These are phyloP conservation scores for Rossbeevera mucosa DNA, from an alignment of 768 basidiomycete genomes.

Conservation along the genomic window DNA sequence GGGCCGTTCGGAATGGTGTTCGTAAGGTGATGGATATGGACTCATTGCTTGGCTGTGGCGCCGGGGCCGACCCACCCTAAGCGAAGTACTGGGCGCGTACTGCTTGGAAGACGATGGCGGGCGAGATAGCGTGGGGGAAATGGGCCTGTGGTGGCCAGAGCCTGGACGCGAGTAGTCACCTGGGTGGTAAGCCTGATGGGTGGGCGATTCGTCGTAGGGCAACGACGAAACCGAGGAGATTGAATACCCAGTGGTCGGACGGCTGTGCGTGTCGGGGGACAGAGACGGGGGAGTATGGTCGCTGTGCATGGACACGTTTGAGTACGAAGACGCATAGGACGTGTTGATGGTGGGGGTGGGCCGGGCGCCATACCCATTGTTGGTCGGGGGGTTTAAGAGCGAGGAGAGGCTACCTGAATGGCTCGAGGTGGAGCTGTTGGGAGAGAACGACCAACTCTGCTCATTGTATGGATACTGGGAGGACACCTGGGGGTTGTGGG, in stretches of 20 bases:
- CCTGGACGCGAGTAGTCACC: slow-evolving; percentile 66
- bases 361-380: slow-evolving; percentile 40
- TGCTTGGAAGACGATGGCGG: slow-evolving; percentile 65
- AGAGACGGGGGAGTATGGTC: slow-evolving; percentile 66
- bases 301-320: slow-evolving; percentile 61
- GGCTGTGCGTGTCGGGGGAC: slow-evolving; percentile 68
- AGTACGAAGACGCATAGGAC: slow-evolving; percentile 63
- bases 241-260: slow-evolving; percentile 82
- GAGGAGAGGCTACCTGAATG: slow-evolving; percentile 76
- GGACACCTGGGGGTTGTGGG: slow-evolving; percentile 33
- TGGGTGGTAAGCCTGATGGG: slow-evolving; percentile 36
- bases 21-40: slow-evolving; percentile 83
- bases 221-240: slow-evolving; percentile 78
- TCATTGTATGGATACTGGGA: slow-evolving; percentile 64
- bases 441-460: slow-evolving; percentile 50
- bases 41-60: slow-evolving; percentile 85
- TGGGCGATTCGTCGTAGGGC: slow-evolving; percentile 58
- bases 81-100: slow-evolving; percentile 44
- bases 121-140: slow-evolving; percentile 62
- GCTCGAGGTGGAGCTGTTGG: slow-evolving; percentile 51
- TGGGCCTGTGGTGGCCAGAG: slow-evolving; percentile 63
- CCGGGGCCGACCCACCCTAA: slow-evolving; percentile 68
- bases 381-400: slow-evolving; percentile 63
- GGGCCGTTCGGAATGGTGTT: slow-evolving; percentile 60
- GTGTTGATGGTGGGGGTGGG: slow-evolving; percentile 70